Conservation (phyloP, 2,329 filamentous ascomycete species). For the Leptographium wingfieldii region DNA sequence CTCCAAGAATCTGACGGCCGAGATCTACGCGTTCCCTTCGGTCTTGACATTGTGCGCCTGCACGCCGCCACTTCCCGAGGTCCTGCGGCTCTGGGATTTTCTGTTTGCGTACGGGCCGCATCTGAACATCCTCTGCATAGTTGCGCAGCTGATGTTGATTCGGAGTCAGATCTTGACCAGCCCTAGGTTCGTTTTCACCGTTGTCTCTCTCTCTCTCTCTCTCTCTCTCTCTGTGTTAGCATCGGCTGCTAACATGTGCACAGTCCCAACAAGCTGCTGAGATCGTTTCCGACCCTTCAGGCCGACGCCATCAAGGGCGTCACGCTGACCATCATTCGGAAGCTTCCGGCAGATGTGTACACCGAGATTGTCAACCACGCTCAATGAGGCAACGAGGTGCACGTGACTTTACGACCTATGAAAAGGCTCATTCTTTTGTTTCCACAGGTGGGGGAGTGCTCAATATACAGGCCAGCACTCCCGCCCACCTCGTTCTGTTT, state of each 20-base stretch:
- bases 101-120: constrained; percentile 92
- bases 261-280: constrained; percentile 85
- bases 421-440: too few species aligned
- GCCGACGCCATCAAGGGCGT: constrained; percentile 74
- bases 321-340: constrained; percentile 74
- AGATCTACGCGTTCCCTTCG: constrained; percentile 92
- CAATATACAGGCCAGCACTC: too few species aligned
- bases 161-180: constrained; percentile 72
- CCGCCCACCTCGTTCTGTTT: too few species aligned
- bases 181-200: constrained; percentile 49
- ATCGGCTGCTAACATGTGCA: background rate
- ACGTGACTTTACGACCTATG: background rate
- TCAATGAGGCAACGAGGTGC: constrained; percentile 31
- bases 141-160: constrained; percentile 85
- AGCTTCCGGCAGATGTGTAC: constrained; percentile 84
- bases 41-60: constrained; percentile 92
- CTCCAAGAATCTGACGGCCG: constrained; percentile 75
- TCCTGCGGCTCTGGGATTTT: constrained; percentile 91
- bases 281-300: constrained; percentile 73
- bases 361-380: constrained; percentile 82
- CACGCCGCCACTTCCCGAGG: constrained; percentile 87
- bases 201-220: background rate
- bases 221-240: background rate
- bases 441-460: too few species aligned
- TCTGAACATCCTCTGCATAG: constrained; percentile 90